Percentiles rank a stretch among this genome's conserved stretches.
phyloP scores from a whole-genome alignment of 2,329 filamentous ascomycete species.

The Pseudogymnoascus sp. region DNA sequence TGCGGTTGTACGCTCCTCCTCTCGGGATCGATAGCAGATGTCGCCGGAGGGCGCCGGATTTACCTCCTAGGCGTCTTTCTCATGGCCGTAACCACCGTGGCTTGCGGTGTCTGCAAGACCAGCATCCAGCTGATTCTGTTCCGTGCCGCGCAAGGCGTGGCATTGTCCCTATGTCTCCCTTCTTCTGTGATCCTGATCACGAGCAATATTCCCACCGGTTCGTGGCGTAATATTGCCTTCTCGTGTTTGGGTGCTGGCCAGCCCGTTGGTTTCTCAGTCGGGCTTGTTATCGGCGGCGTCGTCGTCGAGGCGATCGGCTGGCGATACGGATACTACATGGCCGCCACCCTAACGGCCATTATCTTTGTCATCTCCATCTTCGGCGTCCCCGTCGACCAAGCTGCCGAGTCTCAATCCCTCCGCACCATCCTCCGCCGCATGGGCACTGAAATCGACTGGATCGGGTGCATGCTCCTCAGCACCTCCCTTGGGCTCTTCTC shows the following conservation, averaged over 20 bases:
- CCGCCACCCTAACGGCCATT: constrained; percentile 32
- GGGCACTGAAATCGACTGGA: constrained; percentile 45
- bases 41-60: constrained; percentile 40
- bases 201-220: constrained; percentile 39
- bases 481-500: constrained; percentile 43
- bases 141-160: constrained; percentile 39
- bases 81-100: constrained; percentile 37
- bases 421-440: constrained; percentile 12
- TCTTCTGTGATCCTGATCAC: constrained; percentile 44
- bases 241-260: constrained; percentile 44
- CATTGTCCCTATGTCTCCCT: constrained; percentile 42
- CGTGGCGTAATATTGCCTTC: constrained; percentile 44
- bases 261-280: constrained; percentile 45
- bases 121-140: constrained; percentile 41
- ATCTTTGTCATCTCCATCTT: constrained; percentile 20
- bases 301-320: constrained; percentile 44
- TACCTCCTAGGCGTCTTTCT: constrained; percentile 40
- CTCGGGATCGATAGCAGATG: constrained; percentile 44
- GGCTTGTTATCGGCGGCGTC: constrained; percentile 44
- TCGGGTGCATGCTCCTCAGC: constrained; percentile 41
- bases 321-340: constrained; percentile 45
- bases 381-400: constrained; percentile 16
- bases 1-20: constrained; percentile 42
- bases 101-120: constrained; percentile 35
- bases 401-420: constrained; percentile 12